phyloP scores from a whole-genome alignment of 164 flowering plant species.

The Dillenia turbinata region DNA sequence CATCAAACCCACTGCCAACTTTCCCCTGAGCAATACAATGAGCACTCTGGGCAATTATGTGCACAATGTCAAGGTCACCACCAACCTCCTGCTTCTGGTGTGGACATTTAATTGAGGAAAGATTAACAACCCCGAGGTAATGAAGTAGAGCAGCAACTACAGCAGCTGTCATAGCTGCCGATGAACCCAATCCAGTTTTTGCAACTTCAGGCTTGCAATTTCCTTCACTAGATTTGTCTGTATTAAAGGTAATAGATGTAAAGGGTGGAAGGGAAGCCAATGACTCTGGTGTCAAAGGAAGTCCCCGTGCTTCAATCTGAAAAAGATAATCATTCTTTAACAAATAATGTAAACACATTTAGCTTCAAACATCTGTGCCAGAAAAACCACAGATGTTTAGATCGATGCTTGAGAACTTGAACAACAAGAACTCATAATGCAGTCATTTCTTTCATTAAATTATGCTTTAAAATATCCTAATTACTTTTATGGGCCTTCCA shows the following conservation, averaged over 20 bases:
- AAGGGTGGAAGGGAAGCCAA: conserved; percentile 85
- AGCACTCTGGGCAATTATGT: conserved; percentile 85
- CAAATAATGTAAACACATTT: too few relatives aligned
- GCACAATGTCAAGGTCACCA: conserved; percentile 73
- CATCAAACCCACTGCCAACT: conserved; percentile 99
- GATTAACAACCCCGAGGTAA: conserved; percentile 76
- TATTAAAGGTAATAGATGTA: conserved; percentile 81
- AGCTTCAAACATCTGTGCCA: too few relatives aligned
- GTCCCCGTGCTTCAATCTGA: conserved; percentile 87
- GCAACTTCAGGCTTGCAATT: conserved; percentile 95
- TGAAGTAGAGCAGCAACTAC: conserved; percentile 94
- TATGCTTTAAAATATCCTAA: too few relatives aligned
- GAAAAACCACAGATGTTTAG: too few relatives aligned
- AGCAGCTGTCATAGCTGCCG: conserved; percentile 99
- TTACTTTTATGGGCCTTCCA: too few relatives aligned
- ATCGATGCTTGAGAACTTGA: too few relatives aligned
- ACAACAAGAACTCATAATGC: too few relatives aligned
- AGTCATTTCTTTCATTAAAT: too few relatives aligned
- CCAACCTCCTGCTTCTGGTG: conserved; percentile 20
- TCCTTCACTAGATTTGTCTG: conserved; percentile 48
- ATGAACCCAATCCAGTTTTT: conserved; percentile 97
- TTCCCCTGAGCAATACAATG: conserved; percentile 99
- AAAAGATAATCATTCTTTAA: not conserved
- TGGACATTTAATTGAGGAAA: conserved; percentile 30
- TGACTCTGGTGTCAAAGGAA: conserved; percentile 79